Base-by-base conservation (phyloP, 192 early-diverging fungal species). In the Dimargaris verticillata region DNA sequence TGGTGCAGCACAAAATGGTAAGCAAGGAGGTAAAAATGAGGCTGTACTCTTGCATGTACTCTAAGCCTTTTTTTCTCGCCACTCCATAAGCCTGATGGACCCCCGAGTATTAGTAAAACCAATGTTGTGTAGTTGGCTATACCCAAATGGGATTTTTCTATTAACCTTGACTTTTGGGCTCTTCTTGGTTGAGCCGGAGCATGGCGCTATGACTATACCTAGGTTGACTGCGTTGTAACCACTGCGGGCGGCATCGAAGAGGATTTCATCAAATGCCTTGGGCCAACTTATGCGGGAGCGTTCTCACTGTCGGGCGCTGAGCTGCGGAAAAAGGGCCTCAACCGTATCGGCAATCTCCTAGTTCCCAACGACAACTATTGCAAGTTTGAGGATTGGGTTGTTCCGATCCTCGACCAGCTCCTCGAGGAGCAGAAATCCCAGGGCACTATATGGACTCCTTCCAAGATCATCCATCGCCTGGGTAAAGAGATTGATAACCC, bases 291-390 rank as follows among this genome's bases (percentile, higher is more conserved):
- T 64, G 47, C 96, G 44, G 92, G 91, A 18, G 72, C 78, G 17
- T 99, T 97, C 64, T 24, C 62, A 1, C 69, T 93, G 28, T 66
- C 84, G 17, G 95, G 95, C 3, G 72, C 75, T 6, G 80, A 82
- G 15, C 71, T 99, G 62, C 82, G 95, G 45, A 81, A 80, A 64
- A 82, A 90, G 64, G 95, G 94, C 0, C 69, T 99, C 44, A 99
- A 99, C 70, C 81, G 95, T 25, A 97, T 94, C 50, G 95, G 95
- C 33, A 99, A 99, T 71, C 76, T 99, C 60, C 69, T 97, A 59
- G 93, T 99, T 11, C 95, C 95, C 1, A 99, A 99, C 72, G 87
- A 96, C 66, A 99, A 99, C 70, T 99, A 99, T 70, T 95, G 93
- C 80, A 86, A 90, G 66, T 99, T 99, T 72, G 95, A 99, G 74